Evolutionary conservation across 108 stramenopile species (phyloP).

Genomic region (Skeletonema grethae): DNA sequence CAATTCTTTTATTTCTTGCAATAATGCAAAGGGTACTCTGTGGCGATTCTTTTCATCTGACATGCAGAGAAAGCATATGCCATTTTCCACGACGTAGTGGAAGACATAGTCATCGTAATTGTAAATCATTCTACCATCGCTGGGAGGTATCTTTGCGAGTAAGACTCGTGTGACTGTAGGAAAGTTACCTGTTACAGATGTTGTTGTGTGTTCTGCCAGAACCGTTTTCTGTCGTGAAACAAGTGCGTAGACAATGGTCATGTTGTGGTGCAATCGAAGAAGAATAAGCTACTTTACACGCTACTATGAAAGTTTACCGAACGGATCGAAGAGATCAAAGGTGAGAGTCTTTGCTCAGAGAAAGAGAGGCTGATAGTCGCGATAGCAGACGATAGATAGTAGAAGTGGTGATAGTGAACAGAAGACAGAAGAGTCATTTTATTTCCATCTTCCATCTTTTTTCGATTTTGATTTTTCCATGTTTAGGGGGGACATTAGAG

Average conservation of each 20-base stretch:
- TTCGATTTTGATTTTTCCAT: no score
- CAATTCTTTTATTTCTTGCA: slow-evolving; percentile 87
- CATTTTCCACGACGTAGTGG: slow-evolving; percentile 91
- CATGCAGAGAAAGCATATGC: slow-evolving; percentile 97
- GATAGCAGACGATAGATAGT: no score
- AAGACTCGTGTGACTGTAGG: slow-evolving; percentile 97
- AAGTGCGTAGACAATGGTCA: slow-evolving; percentile 95
- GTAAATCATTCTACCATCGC: slow-evolving; percentile 89
- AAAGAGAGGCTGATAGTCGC: no score
- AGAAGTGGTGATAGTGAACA: no score
- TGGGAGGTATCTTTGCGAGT: slow-evolving; percentile 89
- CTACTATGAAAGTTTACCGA: no score
- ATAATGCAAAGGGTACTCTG: slow-evolving; percentile 94
- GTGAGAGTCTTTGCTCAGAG: no score
- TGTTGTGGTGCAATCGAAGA: slow-evolving; percentile 17
- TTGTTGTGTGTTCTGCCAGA: slow-evolving; percentile 93
- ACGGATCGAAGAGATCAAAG: no score
- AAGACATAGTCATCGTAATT: slow-evolving; percentile 75
- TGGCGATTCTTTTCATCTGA: slow-evolving; percentile 87
- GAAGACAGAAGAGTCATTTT: no score
- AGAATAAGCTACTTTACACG: no score
- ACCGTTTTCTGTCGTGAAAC: slow-evolving; percentile 96
- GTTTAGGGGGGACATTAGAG: no score
- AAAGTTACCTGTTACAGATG: slow-evolving; percentile 92
- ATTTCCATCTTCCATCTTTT: no score